Evolutionary conservation across 768 basidiomycete genomes (phyloP).

Genomic region (Sistotremastrum niveocremeum): DNA sequence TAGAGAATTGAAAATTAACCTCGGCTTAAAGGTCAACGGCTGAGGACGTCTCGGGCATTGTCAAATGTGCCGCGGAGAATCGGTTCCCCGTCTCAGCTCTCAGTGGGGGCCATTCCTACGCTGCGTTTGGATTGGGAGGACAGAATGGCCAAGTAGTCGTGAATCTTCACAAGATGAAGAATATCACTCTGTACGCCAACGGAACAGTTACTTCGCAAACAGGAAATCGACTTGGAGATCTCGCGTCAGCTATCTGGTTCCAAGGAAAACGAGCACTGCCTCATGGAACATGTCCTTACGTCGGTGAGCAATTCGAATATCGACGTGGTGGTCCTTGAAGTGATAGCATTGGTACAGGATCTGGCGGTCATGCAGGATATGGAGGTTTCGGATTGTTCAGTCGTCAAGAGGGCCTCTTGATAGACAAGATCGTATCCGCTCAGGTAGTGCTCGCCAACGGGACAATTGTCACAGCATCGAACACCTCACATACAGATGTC

Average conservation of each 20-base stretch:
- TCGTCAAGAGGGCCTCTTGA: slow-evolving; percentile 35
- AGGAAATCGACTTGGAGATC: slow-evolving; percentile 33
- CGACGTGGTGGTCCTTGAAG: slow-evolving; percentile 15
- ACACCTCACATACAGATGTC: slow-evolving; percentile 27
- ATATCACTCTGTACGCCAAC: slow-evolving; percentile 22
- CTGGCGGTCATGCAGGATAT: slow-evolving; percentile 7
- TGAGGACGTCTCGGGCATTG: too few relatives aligned
- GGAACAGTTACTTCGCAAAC: slow-evolving; percentile 27
- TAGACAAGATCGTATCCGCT: slow-evolving; percentile 26
- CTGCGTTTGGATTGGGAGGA: slow-evolving; percentile 35
- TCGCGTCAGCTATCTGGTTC: slow-evolving; percentile 26
- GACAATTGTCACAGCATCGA: slow-evolving; percentile 25
- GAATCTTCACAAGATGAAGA: slow-evolving; percentile 29
- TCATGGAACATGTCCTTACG: slow-evolving; percentile 36
- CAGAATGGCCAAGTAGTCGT: slow-evolving; percentile 30
- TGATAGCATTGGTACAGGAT: slow-evolving; percentile 26
- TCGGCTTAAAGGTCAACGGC: too few relatives aligned
- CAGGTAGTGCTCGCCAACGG: slow-evolving; percentile 25
- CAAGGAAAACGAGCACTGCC: slow-evolving; percentile 29
- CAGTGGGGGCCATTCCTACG: slow-evolving; percentile 27
- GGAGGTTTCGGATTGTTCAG: slow-evolving; percentile 39
- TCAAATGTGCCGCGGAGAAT: too few relatives aligned
- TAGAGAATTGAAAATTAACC: too few relatives aligned
- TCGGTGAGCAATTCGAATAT: slow-evolving; percentile 8
- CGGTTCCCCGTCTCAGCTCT: too few relatives aligned